phyloP scores from a whole-genome alignment of 257 asterid species.

The Forsythia viridissima region DNA sequence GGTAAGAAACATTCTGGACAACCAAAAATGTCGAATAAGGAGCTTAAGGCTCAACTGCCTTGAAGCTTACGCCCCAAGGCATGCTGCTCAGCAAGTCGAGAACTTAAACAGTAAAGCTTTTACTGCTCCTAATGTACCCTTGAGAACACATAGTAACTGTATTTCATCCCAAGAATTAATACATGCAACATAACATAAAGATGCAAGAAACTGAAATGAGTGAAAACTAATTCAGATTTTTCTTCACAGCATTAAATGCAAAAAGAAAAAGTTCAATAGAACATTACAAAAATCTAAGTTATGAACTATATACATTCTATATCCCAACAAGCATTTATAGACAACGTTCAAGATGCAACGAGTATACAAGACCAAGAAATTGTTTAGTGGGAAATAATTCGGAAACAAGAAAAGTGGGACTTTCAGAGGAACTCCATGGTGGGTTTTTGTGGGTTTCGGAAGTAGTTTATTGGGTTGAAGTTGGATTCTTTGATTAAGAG shows the following conservation, averaged over 20 bases:
- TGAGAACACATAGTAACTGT: not conserved
- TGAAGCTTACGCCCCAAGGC: too few species aligned
- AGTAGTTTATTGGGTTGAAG: constrained; percentile 38
- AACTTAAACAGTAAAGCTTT: not conserved
- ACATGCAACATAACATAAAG: too few species aligned
- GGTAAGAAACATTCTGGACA: too few species aligned
- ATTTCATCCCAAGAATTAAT: not conserved
- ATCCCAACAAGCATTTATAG: too few species aligned
- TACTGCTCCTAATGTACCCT: not conserved
- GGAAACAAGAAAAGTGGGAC: too few species aligned
- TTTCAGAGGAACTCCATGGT: too few species aligned
- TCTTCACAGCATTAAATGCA: not conserved
- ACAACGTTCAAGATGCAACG: not conserved
- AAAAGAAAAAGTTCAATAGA: not conserved
- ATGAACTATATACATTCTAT: too few species aligned
- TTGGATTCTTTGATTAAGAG: constrained; percentile 37
- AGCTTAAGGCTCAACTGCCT: too few species aligned
- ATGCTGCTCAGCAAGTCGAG: not conserved
- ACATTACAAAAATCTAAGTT: too few species aligned
- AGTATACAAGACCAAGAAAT: too few species aligned
- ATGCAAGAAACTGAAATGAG: not conserved
- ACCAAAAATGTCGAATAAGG: too few species aligned
- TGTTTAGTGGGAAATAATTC: too few species aligned
- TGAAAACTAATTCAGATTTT: not conserved
- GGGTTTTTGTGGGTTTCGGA: constrained; percentile 36